Evolutionary conservation across 768 basidiomycete genomes (phyloP), one percentile per base, ranked within the genome.

Genomic region (Xerocomellus amylosporus): DNA sequence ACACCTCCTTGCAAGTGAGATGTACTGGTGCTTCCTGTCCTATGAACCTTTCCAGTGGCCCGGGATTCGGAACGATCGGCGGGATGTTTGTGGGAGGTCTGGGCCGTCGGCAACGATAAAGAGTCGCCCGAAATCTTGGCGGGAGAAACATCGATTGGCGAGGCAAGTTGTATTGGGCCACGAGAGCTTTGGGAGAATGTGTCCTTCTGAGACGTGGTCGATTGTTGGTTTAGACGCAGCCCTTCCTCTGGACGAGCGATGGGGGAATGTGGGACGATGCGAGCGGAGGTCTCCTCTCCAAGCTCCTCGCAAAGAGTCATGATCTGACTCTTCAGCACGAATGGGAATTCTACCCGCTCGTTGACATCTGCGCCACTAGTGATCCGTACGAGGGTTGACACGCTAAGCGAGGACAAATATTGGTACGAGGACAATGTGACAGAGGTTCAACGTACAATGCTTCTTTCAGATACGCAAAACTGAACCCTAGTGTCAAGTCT

Each of bases 401-500:
- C 84, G 64, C 90, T 91, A 58, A 13, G 51, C 33, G 36, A 26
- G 39, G 28, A 14, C 0, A 44, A 41, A 34, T 8, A 20, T 56
- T 37, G 24, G 36, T 9, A 38, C 26, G 28, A 47, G n/a, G 36
- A 17, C n/a, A 37, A 9, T 13, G 13, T 4, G 22, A 37, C 31
- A 28, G 24, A 31, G 24, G 37, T 19, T 50, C 17, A 26, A 77
- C 88, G 56, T 66, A 93, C 91, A 93, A 93, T 3, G 83, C 89
- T 70, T 93, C 92, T 68, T 95, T 93, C 62, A 94, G 74, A 69
- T 91, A 93, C 0, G 92, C 90, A 67, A 93, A 93, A 60, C 86
- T 89, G 74, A 93, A 93, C 30, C 75, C 73, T 31, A 78, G 74
- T 0, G 90, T 93, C 54, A 71, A 49, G 10, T 76, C 71, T 6